Conservation (phyloP, 805 yeast species). For the Scheffersomyces coipomensis region DNA sequence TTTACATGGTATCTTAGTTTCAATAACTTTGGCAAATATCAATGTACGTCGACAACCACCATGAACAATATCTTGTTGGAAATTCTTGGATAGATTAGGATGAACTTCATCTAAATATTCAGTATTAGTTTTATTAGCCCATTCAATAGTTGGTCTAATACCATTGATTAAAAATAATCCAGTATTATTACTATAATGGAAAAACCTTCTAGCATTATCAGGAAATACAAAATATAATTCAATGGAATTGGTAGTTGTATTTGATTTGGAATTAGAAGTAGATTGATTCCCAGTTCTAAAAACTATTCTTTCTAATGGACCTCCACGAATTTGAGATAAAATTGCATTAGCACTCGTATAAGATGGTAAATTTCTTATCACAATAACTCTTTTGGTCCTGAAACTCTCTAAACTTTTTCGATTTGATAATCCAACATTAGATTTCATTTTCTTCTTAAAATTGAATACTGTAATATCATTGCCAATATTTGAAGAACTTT, state of each 20-base stretch:
- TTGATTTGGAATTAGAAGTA: neutral
- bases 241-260: slow-evolving; percentile 21
- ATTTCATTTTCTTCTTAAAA: no score
- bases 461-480: no score
- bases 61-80: slow-evolving; percentile 29
- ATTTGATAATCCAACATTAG: neutral
- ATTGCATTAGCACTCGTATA: slow-evolving; percentile 49
- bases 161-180: slow-evolving; percentile 65
- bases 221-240: slow-evolving; percentile 54
- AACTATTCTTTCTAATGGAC: slow-evolving; percentile 59
- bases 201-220: slow-evolving; percentile 54
- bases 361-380: slow-evolving; percentile 37
- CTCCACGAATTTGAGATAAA: slow-evolving; percentile 61
- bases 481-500: no score
- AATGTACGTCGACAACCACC: slow-evolving; percentile 57
- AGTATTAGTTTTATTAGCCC: slow-evolving; percentile 37
- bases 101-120: slow-evolving; percentile 16
- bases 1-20: slow-evolving; percentile 22
- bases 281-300: neutral
- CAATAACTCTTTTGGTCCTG: slow-evolving; percentile 24
- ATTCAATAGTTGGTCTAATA: slow-evolving; percentile 39
- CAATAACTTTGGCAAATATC: slow-evolving; percentile 32
- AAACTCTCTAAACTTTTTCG: neutral
- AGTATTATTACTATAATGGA: slow-evolving; percentile 44
- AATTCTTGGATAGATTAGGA: slow-evolving; percentile 11